Evolutionary conservation across 2,329 filamentous ascomycete species (phyloP).

Genomic region (Coniochaeta sp.): DNA sequence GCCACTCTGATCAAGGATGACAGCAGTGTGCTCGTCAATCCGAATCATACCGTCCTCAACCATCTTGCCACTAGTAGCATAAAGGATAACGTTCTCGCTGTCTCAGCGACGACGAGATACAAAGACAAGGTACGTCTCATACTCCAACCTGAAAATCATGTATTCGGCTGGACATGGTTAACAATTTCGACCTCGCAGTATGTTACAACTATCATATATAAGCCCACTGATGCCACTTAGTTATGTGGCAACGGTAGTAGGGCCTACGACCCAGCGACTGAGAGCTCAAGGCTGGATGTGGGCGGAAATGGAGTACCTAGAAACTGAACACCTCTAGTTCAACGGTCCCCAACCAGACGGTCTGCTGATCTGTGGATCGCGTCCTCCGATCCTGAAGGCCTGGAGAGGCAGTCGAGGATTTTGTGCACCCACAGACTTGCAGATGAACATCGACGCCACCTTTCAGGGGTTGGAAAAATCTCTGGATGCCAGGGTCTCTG

Average conservation of each 20-base stretch:
- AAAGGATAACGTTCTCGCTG: slow-evolving; percentile 90
- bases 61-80: slow-evolving; percentile 97
- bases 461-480: neutral
- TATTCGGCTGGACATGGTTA: slow-evolving; percentile 4
- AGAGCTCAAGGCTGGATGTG: neutral
- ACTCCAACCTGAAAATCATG: neutral
- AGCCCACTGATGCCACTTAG: slow-evolving; percentile 51
- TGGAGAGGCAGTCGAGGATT: neutral
- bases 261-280: neutral
- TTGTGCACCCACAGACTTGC: neutral
- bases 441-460: neutral
- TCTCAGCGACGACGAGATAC: slow-evolving; percentile 95
- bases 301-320: neutral
- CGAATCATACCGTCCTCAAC: slow-evolving; percentile 94
- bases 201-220: slow-evolving; percentile 96
- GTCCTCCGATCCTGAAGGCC: neutral
- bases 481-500: neutral
- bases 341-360: neutral
- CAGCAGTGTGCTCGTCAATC: slow-evolving; percentile 92
- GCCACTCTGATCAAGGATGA: slow-evolving; percentile 93
- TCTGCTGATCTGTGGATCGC: neutral
- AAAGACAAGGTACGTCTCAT: slow-evolving; percentile 67
- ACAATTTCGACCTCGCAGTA: slow-evolving; percentile 51
- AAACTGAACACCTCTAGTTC: neutral
- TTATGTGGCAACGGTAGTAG: neutral